Percentiles rank a stretch among this genome's conserved stretches.
phyloP scores from a whole-genome alignment of 352 stramenopile species.

The Phytophthora meadii region DNA sequence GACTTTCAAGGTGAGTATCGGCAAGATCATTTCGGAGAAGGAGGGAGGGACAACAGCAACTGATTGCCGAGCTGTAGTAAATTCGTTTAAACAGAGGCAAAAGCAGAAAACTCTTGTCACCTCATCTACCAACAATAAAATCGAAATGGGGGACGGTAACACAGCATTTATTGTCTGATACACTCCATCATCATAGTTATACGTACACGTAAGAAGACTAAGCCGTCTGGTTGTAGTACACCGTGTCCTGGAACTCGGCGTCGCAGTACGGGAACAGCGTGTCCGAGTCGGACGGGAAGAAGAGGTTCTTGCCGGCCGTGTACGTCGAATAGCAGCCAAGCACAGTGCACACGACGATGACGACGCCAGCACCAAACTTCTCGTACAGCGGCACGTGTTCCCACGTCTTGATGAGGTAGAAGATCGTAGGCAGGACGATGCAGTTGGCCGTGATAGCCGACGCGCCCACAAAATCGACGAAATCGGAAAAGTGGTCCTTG shows the following conservation, averaged over 20 bases:
- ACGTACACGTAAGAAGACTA: constrained; percentile 21
- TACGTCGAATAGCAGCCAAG: constrained; percentile 60
- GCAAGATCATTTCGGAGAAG: too few relatives aligned
- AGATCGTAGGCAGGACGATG: constrained; percentile 63
- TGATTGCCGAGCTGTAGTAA: too few relatives aligned
- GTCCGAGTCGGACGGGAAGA: constrained; percentile 39
- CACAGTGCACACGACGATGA: constrained; percentile 49
- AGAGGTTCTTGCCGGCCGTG: constrained; percentile 54
- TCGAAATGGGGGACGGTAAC: neutral
- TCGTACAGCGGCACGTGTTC: constrained; percentile 47
- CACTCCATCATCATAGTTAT: constrained; percentile 23
- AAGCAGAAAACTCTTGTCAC: neutral
- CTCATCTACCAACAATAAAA: too few relatives aligned
- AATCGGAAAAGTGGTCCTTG: constrained; percentile 55
- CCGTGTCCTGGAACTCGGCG: constrained; percentile 46
- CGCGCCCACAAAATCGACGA: constrained; percentile 65
- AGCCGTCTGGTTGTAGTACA: constrained; percentile 39
- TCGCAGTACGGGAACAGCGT: constrained; percentile 62
- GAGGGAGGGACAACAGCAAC: too few relatives aligned
- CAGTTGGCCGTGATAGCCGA: constrained; percentile 64
- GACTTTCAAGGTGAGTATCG: too few relatives aligned
- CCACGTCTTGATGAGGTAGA: constrained; percentile 71
- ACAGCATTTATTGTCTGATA: constrained; percentile 5
- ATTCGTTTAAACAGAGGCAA: too few relatives aligned
- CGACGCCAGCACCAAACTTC: constrained; percentile 38